A percentile compares a stretch with the other conserved stretches of the same genome.
These are phyloP conservation scores for Aspergillus biplanus DNA, from an alignment of 495 filamentous ascomycete species.

Conservation along the genomic window DNA sequence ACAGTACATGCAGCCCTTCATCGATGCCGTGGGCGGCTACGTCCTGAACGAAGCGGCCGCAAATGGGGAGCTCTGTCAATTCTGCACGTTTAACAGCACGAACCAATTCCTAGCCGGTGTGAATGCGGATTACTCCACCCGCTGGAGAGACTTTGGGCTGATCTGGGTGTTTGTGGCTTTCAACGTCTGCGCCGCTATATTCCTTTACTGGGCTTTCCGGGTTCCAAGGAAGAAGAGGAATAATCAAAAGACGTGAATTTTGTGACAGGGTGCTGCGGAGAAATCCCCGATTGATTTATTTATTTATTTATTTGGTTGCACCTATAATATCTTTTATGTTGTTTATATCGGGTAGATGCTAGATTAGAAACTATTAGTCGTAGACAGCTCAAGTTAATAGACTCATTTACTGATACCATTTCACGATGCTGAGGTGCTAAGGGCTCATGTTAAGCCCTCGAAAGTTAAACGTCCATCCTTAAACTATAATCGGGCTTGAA, in stretches of 20 bases:
- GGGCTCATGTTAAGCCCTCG: no score
- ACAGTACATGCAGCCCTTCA: conserved; percentile 41
- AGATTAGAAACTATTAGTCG: no score
- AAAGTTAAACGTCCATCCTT: no score
- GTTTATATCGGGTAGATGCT: no score
- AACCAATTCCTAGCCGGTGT: conserved; percentile 43
- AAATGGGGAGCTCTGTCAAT: conserved; percentile 39
- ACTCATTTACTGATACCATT: no score
- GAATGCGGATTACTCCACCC: conserved; percentile 39
- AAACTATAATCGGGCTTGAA: no score
- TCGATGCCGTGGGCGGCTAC: conserved; percentile 15
- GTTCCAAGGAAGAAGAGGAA: conserved; percentile 58
- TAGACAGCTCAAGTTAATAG: no score
- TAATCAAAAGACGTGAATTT: neutral
- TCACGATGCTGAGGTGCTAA: no score
- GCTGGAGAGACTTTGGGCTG: conserved; percentile 54
- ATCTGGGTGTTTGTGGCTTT: conserved; percentile 63
- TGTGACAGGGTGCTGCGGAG: neutral
- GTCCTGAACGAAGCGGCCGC: conserved; percentile 31
- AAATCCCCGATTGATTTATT: no score
- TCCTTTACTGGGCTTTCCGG: conserved; percentile 71
- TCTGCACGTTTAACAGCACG: conserved; percentile 44
- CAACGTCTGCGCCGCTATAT: conserved; percentile 64
- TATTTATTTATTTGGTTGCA: no score
- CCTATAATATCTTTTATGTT: no score